Conservation (phyloP, 2,329 filamentous ascomycete species). For the Cladophialophora yegresii region DNA sequence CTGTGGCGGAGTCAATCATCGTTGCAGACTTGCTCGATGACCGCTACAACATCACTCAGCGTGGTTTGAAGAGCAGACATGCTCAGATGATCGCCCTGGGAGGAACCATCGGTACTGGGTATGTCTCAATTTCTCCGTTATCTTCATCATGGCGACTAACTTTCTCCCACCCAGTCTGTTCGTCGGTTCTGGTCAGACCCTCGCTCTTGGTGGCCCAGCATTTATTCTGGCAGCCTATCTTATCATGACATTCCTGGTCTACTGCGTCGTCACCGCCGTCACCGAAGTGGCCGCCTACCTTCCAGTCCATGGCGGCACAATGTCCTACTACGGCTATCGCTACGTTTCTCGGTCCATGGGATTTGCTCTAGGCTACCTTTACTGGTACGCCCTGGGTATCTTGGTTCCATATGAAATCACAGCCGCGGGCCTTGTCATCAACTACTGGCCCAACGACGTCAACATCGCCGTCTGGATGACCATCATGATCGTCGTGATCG, state of each 20-base stretch:
- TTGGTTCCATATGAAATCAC: constrained; percentile 62
- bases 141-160: not conserved
- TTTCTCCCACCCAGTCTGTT: constrained; percentile 27
- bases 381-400: constrained; percentile 53
- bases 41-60: constrained; percentile 45
- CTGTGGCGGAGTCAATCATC: constrained; percentile 40
- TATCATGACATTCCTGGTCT: constrained; percentile 50
- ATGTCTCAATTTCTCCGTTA: constrained; percentile 2
- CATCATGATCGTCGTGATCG: constrained; percentile 62
- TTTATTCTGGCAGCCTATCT: constrained; percentile 35
- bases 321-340: constrained; percentile 49
- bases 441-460: constrained; percentile 58
- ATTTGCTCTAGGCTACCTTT: constrained; percentile 49
- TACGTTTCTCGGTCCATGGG: constrained; percentile 48
- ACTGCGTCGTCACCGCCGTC: constrained; percentile 52
- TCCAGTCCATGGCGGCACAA: constrained; percentile 49
- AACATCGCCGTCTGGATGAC: constrained; percentile 55
- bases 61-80: constrained; percentile 48
- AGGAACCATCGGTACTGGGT: constrained; percentile 36
- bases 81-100: constrained; percentile 43
- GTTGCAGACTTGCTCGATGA: constrained; percentile 46
- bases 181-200: constrained; percentile 33
- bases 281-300: constrained; percentile 48
- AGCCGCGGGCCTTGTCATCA: constrained; percentile 65
- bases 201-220: constrained; percentile 33